A percentile compares a stretch with the other conserved stretches of the same genome.
Conservation (phyloP, 139 green algal genomes). For the Diplosphaera chodatii region DNA sequence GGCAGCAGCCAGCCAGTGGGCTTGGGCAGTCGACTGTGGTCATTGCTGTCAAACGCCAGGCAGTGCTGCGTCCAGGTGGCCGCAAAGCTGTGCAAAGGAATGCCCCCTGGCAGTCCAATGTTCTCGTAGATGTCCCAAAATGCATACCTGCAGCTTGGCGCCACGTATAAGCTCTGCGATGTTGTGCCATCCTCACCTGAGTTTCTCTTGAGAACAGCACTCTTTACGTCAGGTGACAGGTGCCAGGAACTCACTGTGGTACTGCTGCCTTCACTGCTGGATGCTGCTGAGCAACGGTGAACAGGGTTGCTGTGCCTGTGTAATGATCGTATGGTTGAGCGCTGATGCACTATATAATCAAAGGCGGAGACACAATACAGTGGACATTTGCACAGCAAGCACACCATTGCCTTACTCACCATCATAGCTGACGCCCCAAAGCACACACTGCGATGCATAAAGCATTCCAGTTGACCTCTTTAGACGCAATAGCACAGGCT, state of each 20-base stretch:
- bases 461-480: no score
- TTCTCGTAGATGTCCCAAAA: slow-evolving; percentile 17
- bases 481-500: no score
- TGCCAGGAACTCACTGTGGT: background rate
- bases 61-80: slow-evolving; percentile 9
- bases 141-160: no score
- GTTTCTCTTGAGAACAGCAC: no score
- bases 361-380: no score
- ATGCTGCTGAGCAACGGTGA: slow-evolving; percentile 5
- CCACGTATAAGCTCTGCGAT: no score
- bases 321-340: no score
- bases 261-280: slow-evolving; percentile 9
- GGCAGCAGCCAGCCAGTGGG: background rate
- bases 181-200: no score
- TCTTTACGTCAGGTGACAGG: no score
- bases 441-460: slow-evolving; percentile 13
- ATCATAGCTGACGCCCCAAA: slow-evolving; percentile 15
- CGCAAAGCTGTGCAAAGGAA: slow-evolving; percentile 14
- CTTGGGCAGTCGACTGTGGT: background rate
- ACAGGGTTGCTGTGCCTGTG: slow-evolving; percentile 10
- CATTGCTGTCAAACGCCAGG: slow-evolving; percentile 15
- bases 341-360: no score
- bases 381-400: no score
- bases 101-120: slow-evolving; percentile 17
- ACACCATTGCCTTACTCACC: background rate